Evolutionary conservation across 2,329 filamentous ascomycete genomes (phyloP), one percentile per base, ranked within the genome.

Genomic region (Lecanicillium sp.): DNA sequence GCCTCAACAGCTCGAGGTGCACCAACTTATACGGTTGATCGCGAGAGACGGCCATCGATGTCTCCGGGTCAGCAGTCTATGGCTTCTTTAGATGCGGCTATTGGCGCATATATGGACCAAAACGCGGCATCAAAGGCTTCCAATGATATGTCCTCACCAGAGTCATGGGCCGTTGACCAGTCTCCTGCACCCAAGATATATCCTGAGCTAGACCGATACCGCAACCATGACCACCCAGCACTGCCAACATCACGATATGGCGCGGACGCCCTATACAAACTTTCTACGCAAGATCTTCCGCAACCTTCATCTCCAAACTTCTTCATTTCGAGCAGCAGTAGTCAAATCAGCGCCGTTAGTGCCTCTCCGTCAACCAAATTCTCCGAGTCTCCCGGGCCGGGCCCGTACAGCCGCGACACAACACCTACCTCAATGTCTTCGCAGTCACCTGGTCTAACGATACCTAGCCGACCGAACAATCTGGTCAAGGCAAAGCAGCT

Each of bases 381-480:
- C 51, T 85, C 82, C 2, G 83, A 78, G 40, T 88, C 84, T 1
- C 78, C 78, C 1, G 74, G 75, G 2, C 77, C 81, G 9, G 76
- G 80, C 3, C 64, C 77, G 5, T 88, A 86, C 58, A 88, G 83
- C 53, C 73, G 83, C 45, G 82, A 84, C 43, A 87, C 83, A 1
- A 88, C 84, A 3, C 84, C 84, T 6, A 87, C 83, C 4, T 88
- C 84, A 9, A 79, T 84, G 45, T 83, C 80, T 7, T 88, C 84
- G 2, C 80, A 83, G 49, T 88, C 83, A 13, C 81, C 84, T 4
- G 72, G 75, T 3, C 57, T 81, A 4, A 59, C 76, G 55, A 70
- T 52, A 44, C 74, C 60, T 38, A 65, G 56, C 44, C 67, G 60
- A 44, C 67, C 54, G 48, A 68, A 20, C 16, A 27, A 57, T 18